A percentile compares a stretch with the other conserved stretches of the same genome.
These are phyloP conservation scores for Papiliotrema fonsecae DNA, from an alignment of 1,284 basidiomycete genomes.

Conservation along the genomic window DNA sequence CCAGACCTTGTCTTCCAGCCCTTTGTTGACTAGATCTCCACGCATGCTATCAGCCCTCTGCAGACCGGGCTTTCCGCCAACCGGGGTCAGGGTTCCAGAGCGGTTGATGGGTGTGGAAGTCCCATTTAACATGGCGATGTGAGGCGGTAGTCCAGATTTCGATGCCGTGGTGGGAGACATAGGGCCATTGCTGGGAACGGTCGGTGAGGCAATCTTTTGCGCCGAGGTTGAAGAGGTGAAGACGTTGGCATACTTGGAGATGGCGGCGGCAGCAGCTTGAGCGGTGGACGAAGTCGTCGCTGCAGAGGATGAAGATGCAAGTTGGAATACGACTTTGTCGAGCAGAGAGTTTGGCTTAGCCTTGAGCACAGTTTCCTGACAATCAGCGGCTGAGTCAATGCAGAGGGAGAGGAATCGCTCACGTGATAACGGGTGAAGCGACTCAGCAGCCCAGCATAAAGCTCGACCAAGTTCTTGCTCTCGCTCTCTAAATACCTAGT, in stretches of 20 bases:
- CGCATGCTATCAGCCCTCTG: slow-evolving; percentile 16
- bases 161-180: slow-evolving; percentile 1
- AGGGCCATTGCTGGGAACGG: not conserved
- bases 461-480: slow-evolving; percentile 74
- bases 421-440: slow-evolving; percentile 88
- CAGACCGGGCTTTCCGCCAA: slow-evolving; percentile 7
- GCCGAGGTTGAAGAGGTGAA: slow-evolving; percentile 29
- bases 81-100: slow-evolving; percentile 5
- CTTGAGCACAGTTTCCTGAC: slow-evolving; percentile 68
- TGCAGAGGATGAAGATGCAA: slow-evolving; percentile 67
- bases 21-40: slow-evolving; percentile 19
- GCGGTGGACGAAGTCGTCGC: slow-evolving; percentile 54
- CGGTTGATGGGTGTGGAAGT: slow-evolving; percentile 7
- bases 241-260: slow-evolving; percentile 70
- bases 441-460: slow-evolving; percentile 71
- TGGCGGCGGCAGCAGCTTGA: slow-evolving; percentile 57
- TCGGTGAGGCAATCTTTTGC: slow-evolving; percentile 3
- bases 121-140: slow-evolving; percentile 5
- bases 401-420: slow-evolving; percentile 39
- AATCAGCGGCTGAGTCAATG: not conserved
- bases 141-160: slow-evolving; percentile 4
- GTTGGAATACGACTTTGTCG: slow-evolving; percentile 86
- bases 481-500: slow-evolving; percentile 89
- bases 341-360: slow-evolving; percentile 79
- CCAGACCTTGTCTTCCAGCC: slow-evolving; percentile 60